Base-by-base conservation (phyloP, 768 basidiomycete species). In the Termitomyces sp. region DNA sequence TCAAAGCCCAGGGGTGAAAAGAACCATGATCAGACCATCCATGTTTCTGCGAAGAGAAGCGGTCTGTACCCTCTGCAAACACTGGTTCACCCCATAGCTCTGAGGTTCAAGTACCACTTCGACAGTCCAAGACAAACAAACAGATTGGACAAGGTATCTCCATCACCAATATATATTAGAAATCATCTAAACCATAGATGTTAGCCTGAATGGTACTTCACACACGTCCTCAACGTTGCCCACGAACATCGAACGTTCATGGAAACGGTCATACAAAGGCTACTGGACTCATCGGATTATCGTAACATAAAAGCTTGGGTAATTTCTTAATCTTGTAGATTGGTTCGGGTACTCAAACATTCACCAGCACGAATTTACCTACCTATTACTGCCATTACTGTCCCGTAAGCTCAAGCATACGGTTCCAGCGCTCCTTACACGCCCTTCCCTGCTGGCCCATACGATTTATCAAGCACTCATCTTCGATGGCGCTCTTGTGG, bases 131-230 rank as follows among this genome's bases (percentile, higher is more conserved):
- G 93, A 35, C 82, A 85, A 61, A 99, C 97, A 0, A 99, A 98
- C 69, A 79, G 91, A 51, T 69, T 94, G 10, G 96, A 98, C 73
- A 98, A 98, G 83, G 94, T 90, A 51, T 50, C 56, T 47, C 41
- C 30, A 25, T 21, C 14, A 10, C 16, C 28, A 23, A 32, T 14
- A 5, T 19, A 1, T 46, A 32, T 58, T 1, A 39, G 45, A 14
- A 17, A 41, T 35, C 25, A 34, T 30, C 27, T 55, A 17, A 37
- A 27, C 11, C 21, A 1, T 48, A 9, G 19, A 17, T 52, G 35
- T 23, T 40, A 96, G 93, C 96, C 97, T 1, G 97, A 98, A 69
- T 98, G 95, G 92, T 98, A 92, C 65, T 91, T 98, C 67, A 88
- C 93, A 2, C 91, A 98, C 68, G 76, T 98, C 23, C 78, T 91